phyloP scores from a whole-genome alignment of 2,329 filamentous ascomycete genomes.

The Sporothrix schenckii region DNA sequence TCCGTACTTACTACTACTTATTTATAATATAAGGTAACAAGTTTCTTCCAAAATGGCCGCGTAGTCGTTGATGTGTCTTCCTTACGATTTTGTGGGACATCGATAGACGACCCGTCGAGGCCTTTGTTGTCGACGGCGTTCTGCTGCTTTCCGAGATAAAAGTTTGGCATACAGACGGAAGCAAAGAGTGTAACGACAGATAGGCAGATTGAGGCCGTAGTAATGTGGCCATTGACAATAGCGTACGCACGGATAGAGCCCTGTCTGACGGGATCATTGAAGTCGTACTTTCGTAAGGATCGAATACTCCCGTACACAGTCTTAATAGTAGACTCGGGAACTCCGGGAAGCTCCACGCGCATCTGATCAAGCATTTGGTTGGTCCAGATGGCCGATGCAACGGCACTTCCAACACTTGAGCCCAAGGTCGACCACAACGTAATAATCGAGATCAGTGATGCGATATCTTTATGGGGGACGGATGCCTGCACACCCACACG shows the following conservation, averaged over 20 bases:
- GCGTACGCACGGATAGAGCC: slow-evolving; percentile 65
- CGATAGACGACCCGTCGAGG: slow-evolving; percentile 28
- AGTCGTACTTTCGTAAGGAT: slow-evolving; percentile 55
- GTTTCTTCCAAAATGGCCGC: too few relatives aligned
- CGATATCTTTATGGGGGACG: slow-evolving; percentile 55
- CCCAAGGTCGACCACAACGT: slow-evolving; percentile 37
- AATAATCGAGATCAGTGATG: slow-evolving; percentile 57
- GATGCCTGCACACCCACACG: slow-evolving; percentile 59
- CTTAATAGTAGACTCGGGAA: slow-evolving; percentile 46
- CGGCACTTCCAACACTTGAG: slow-evolving; percentile 51
- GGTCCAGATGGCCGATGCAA: slow-evolving; percentile 57
- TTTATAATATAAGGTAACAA: too few relatives aligned
- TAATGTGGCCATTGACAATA: slow-evolving; percentile 40
- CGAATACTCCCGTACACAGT: slow-evolving; percentile 56
- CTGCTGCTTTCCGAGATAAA: slow-evolving; percentile 38
- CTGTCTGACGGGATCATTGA: slow-evolving; percentile 57
- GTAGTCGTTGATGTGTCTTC: too few relatives aligned
- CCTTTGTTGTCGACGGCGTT: slow-evolving; percentile 37
- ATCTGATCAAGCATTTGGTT: slow-evolving; percentile 52
- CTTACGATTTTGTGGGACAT: background rate
- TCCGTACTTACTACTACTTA: too few relatives aligned
- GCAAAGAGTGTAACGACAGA: slow-evolving; percentile 43
- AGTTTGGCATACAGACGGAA: slow-evolving; percentile 49
- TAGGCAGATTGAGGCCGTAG: slow-evolving; percentile 41
- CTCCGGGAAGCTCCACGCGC: slow-evolving; percentile 53